Conservation (phyloP, 345 rosid genomes). For the Salix udensis region DNA sequence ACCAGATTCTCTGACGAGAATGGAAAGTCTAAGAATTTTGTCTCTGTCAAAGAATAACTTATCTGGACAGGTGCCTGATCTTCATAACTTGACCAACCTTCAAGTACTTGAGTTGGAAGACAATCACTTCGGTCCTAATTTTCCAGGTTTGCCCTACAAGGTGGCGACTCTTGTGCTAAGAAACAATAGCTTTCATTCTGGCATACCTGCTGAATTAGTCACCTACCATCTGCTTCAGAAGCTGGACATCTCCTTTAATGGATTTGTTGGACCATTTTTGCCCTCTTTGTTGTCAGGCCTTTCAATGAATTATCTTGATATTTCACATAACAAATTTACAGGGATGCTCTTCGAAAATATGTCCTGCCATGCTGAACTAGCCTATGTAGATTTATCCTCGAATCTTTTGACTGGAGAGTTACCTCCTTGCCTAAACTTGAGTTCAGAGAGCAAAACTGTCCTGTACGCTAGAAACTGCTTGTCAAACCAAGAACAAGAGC, state of each 20-base stretch:
- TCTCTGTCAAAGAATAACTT: constrained; percentile 38
- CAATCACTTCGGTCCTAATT: constrained; percentile 49
- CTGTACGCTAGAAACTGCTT: constrained; percentile 46
- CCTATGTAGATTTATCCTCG: constrained; percentile 44
- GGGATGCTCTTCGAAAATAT: constrained; percentile 43
- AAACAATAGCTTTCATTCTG: constrained; percentile 47
- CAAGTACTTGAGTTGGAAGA: constrained; percentile 52
- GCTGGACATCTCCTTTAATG: constrained; percentile 57
- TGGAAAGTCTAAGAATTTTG: constrained; percentile 41
- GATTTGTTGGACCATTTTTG: constrained; percentile 48
- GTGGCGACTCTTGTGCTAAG: constrained; percentile 36
- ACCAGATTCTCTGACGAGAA: constrained; percentile 31
- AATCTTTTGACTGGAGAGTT: constrained; percentile 55
- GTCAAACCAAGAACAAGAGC: constrained; percentile 36
- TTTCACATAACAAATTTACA: constrained; percentile 47
- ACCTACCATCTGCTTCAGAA: constrained; percentile 46
- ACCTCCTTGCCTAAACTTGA: constrained; percentile 43
- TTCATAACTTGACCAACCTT: constrained; percentile 45
- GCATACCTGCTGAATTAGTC: constrained; percentile 37
- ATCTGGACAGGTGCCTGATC: constrained; percentile 53
- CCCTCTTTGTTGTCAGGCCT: constrained; percentile 48
- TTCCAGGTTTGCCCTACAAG: constrained; percentile 42
- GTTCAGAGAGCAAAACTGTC: constrained; percentile 15
- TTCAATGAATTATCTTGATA: constrained; percentile 41
- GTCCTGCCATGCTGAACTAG: constrained; percentile 47